Conservation (phyloP, 495 filamentous ascomycete species). For the Xylaria palmicola region DNA sequence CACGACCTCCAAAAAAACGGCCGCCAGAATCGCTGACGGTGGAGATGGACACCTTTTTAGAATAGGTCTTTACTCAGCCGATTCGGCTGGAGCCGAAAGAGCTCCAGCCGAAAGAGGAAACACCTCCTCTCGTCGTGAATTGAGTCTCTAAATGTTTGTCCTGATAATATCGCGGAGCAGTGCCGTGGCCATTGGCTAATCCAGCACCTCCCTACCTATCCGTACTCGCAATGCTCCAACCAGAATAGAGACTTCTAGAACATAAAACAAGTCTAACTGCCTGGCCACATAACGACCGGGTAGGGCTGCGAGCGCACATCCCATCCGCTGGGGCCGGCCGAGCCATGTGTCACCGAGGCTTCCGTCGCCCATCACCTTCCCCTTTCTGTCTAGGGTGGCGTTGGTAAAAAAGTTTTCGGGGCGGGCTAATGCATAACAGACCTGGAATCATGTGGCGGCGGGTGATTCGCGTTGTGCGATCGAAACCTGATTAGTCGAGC, state of each 20-base stretch:
- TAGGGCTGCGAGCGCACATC: not conserved
- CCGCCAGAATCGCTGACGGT: conserved; percentile 2
- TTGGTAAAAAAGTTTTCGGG: not conserved
- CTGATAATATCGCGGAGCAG: too few relatives aligned
- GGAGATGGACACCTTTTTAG: too few relatives aligned
- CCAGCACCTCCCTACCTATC: too few relatives aligned
- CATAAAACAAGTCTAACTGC: not conserved
- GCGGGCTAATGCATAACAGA: conserved; percentile 7
- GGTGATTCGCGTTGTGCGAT: conserved; percentile 14
- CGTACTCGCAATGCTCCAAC: not conserved
- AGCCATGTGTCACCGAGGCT: conserved; percentile 11
- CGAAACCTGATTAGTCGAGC: conserved; percentile 10
- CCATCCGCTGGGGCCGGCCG: conserved; percentile 4
- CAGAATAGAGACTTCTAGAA: conserved; percentile 5
- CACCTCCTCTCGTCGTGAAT: not conserved
- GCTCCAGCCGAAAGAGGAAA: not conserved
- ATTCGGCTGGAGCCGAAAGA: too few relatives aligned
- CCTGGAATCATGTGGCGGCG: conserved; percentile 6
- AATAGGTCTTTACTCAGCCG: not conserved
- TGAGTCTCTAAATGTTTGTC: not conserved
- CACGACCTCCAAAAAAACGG: not conserved
- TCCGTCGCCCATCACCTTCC: conserved; percentile 2
- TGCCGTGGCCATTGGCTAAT: too few relatives aligned
- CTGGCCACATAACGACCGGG: not conserved
- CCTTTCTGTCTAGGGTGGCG: not conserved